A percentile compares a stretch with the other conserved stretches of the same genome.
Evolutionary conservation across 768 basidiomycete genomes (phyloP).

Genomic region (Trametes cingulata): DNA sequence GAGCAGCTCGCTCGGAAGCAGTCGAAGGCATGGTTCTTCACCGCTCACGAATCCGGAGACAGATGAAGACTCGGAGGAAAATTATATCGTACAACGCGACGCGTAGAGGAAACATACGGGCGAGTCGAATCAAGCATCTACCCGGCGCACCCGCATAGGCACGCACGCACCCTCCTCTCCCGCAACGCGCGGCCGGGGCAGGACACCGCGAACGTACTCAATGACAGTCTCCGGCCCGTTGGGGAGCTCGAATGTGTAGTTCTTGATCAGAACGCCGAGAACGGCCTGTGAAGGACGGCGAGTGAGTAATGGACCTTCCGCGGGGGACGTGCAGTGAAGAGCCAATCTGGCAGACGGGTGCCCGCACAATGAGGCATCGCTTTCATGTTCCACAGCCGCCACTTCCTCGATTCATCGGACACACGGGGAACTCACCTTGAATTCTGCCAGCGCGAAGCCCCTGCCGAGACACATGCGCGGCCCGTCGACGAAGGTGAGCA

Average conservation of each 20-base stretch:
- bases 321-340: too few relatives aligned
- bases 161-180: slow-evolving; percentile 28
- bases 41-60: too few relatives aligned
- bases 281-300: slow-evolving; percentile 36
- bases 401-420: not conserved
- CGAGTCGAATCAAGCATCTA: slow-evolving; percentile 5
- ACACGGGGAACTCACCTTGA: slow-evolving; percentile 36
- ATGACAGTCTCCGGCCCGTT: slow-evolving; percentile 34
- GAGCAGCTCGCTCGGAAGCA: too few relatives aligned
- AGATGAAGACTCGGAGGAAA: too few relatives aligned
- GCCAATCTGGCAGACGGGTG: too few relatives aligned
- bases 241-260: slow-evolving; percentile 42
- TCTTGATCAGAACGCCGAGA: slow-evolving; percentile 42
- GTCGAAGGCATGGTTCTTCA: too few relatives aligned
- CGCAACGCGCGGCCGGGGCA: slow-evolving; percentile 26
- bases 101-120: not conserved
- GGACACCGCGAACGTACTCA: slow-evolving; percentile 25
- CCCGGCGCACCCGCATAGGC: slow-evolving; percentile 28
- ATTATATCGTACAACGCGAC: not conserved
- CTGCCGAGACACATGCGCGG: slow-evolving; percentile 47
- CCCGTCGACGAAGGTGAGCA: slow-evolving; percentile 49
- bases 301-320: not conserved
- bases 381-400: not conserved
- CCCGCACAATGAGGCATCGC: not conserved
- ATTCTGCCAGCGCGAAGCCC: slow-evolving; percentile 42